A percentile compares a stretch with the other conserved stretches of the same genome.
These are phyloP conservation scores for Ceratocystis cacaofunesta DNA, from an alignment of 2,329 filamentous ascomycete genomes.

Conservation along the genomic window DNA sequence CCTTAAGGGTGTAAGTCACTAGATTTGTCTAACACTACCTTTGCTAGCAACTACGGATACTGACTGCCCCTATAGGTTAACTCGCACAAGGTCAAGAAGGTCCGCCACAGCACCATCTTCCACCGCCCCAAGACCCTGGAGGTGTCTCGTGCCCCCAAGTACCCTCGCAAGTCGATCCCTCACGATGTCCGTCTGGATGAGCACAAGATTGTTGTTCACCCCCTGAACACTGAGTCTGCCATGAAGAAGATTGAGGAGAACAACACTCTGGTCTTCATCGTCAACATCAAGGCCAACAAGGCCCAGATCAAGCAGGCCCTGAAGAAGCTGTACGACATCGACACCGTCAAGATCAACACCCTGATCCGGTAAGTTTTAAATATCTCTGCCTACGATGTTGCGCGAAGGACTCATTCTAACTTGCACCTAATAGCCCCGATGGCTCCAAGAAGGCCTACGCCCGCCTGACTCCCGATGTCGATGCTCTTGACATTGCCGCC, in stretches of 20 bases:
- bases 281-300: constrained; percentile 98
- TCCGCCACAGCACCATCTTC: constrained; percentile 86
- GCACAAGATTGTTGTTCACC: constrained; percentile 95
- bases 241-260: constrained; percentile 99
- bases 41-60: neutral
- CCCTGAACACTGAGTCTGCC: constrained; percentile 97
- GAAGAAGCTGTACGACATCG: constrained; percentile 99
- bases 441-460: constrained; percentile 98
- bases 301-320: constrained; percentile 95
- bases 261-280: constrained; percentile 98
- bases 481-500: constrained; percentile 96
- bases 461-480: constrained; percentile 87
- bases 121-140: constrained; percentile 93
- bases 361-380: constrained; percentile 62
- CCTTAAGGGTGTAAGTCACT: constrained; percentile 74
- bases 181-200: constrained; percentile 85
- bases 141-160: constrained; percentile 83
- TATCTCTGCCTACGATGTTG: constrained; percentile 13
- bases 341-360: constrained; percentile 98
- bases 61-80: constrained; percentile 28
- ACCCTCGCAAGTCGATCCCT: constrained; percentile 88
- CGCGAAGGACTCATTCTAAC: neutral
- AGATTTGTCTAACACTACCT: neutral
- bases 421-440: constrained; percentile 52
- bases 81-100: constrained; percentile 77